Evolutionary conservation across 257 asterid genomes (phyloP).

Genomic region (Petrea volubilis): DNA sequence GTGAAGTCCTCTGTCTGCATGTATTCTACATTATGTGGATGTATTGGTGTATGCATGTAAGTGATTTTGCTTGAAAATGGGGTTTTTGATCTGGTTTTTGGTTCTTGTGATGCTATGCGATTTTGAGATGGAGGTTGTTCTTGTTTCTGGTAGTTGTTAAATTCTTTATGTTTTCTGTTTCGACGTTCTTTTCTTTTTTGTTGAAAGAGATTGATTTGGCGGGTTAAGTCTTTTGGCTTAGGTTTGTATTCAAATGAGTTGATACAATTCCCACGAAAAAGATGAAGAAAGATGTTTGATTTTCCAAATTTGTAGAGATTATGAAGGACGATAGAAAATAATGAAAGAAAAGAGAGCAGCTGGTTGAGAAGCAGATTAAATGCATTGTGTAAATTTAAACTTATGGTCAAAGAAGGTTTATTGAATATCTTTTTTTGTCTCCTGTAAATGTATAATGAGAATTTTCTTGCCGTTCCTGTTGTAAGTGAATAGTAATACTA

Average conservation of each 20-base stretch:
- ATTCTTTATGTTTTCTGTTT: not conserved
- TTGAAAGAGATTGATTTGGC: not conserved
- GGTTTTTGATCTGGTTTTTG: constrained; percentile 11
- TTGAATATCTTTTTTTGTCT: not conserved
- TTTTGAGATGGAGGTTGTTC: not conserved
- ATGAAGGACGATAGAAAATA: not conserved
- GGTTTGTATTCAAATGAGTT: not conserved
- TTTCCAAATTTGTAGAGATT: not conserved
- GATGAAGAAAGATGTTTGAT: not conserved
- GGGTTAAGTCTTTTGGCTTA: not conserved
- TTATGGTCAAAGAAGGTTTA: not conserved
- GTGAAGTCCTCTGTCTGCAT: not conserved
- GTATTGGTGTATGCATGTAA: constrained; percentile 2
- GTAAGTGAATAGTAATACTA: not conserved
- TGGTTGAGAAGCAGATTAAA: not conserved
- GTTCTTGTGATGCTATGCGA: not conserved
- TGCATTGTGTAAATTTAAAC: not conserved
- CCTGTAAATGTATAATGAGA: not conserved
- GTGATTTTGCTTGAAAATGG: not conserved
- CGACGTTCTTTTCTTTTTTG: not conserved
- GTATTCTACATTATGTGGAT: not conserved
- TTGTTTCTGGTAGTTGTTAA: not conserved
- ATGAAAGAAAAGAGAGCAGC: not conserved
- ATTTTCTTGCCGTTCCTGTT: not conserved
- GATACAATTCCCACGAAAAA: not conserved